phyloP scores from a whole-genome alignment of 805 yeast species.

The Saccharomycopsis guyanensis region DNA sequence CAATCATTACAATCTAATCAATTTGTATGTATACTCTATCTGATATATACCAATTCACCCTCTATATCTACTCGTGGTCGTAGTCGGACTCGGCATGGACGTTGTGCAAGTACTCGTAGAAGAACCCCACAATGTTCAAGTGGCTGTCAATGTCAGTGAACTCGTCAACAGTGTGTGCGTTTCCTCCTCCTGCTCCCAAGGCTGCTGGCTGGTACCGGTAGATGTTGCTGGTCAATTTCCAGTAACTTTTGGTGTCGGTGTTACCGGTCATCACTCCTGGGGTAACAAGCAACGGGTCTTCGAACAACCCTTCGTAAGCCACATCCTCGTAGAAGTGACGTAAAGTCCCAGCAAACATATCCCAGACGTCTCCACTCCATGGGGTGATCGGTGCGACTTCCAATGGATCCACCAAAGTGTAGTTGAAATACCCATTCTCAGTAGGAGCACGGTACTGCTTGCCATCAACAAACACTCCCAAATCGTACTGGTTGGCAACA shows the following conservation, averaged over 20 bases:
- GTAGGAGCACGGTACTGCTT: conserved; percentile 13
- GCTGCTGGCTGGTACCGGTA: conserved; percentile 47
- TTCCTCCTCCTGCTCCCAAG: conserved; percentile 6
- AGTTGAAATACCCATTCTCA: conserved; percentile 27
- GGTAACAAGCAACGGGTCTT: conserved; percentile 34
- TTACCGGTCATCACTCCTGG: conserved; percentile 61
- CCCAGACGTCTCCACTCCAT: conserved; percentile 40
- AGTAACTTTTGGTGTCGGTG: conserved; percentile 62
- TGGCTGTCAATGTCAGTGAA: conserved; percentile 46
- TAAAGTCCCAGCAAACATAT: conserved; percentile 52
- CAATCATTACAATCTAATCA: too few species aligned
- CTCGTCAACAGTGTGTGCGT: conserved; percentile 61
- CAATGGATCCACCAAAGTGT: conserved; percentile 27
- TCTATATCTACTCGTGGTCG: conserved; percentile 12
- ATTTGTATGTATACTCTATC: too few species aligned
- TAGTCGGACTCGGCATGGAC: conserved; percentile 27
- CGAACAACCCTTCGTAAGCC: conserved; percentile 28
- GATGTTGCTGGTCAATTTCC: conserved; percentile 54
- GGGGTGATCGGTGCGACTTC: conserved; percentile 55
- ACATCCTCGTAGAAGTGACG: conserved; percentile 54
- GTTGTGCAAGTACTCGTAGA: conserved; percentile 43
- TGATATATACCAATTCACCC: too few species aligned
- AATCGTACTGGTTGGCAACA: conserved; percentile 39
- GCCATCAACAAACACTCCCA: conserved; percentile 40
- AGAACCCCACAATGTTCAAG: conserved; percentile 49